Evolutionary conservation across 495 filamentous ascomycete genomes (phyloP).

Genomic region (Xylaria palmicola): DNA sequence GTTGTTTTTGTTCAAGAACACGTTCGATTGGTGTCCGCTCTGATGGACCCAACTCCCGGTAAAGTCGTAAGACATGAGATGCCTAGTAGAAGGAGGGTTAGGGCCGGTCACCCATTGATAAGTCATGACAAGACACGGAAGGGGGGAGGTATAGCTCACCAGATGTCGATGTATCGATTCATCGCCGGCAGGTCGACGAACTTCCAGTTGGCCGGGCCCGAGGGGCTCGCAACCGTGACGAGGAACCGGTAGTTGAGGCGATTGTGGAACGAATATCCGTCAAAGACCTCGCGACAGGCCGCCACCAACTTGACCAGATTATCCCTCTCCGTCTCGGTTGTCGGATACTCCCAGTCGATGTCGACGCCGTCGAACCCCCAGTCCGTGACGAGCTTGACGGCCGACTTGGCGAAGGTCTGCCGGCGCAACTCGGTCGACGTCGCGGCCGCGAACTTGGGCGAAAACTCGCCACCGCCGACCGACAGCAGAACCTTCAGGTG

Average conservation of each 20-base stretch:
- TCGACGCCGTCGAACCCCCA: slow-evolving; percentile 58
- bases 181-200: slow-evolving; percentile 66
- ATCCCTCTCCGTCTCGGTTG: slow-evolving; percentile 56
- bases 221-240: slow-evolving; percentile 69
- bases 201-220: slow-evolving; percentile 64
- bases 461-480: slow-evolving; percentile 90
- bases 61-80: slow-evolving; percentile 81
- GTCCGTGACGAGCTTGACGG: slow-evolving; percentile 66
- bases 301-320: slow-evolving; percentile 71
- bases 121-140: not conserved
- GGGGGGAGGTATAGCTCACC: slow-evolving; percentile 52
- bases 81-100: slow-evolving; percentile 47
- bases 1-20: slow-evolving; percentile 54
- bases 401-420: slow-evolving; percentile 60
- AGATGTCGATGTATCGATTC: slow-evolving; percentile 77
- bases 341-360: slow-evolving; percentile 65
- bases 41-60: slow-evolving; percentile 67
- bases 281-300: slow-evolving; percentile 62
- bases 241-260: slow-evolving; percentile 59
- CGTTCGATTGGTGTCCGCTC: slow-evolving; percentile 74
- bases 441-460: slow-evolving; percentile 70
- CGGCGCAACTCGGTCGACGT: slow-evolving; percentile 57
- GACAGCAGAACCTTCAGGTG: slow-evolving; percentile 78
- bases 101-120: not conserved
- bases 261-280: slow-evolving; percentile 56